Conservation (phyloP, 345 rosid genomes). For the Schrenkiella parvula region DNA sequence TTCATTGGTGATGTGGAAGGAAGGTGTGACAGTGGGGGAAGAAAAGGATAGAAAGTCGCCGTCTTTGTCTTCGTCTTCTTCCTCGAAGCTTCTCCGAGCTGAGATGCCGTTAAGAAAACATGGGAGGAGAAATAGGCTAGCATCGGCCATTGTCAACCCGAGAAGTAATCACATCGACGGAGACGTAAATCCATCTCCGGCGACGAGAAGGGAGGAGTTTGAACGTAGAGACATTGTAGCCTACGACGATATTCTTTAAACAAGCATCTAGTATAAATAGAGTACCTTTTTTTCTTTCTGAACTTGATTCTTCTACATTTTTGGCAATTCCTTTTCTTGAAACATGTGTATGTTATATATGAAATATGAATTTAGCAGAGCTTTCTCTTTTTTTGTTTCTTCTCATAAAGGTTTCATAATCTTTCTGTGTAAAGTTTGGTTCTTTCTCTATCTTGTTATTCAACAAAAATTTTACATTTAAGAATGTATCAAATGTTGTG, state of each 20-base stretch:
- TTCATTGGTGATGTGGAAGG: slow-evolving; percentile 69
- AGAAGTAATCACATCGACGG: slow-evolving; percentile 19
- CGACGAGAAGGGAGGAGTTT: slow-evolving; percentile 29
- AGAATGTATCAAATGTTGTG: not conserved
- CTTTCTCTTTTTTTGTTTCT: not conserved
- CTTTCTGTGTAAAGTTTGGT: not conserved
- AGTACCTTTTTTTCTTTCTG: too few species aligned
- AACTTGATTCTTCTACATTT: not conserved
- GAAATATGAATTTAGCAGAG: not conserved
- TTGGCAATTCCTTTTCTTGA: not conserved
- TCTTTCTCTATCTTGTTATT: not conserved
- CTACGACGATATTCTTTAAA: slow-evolving; percentile 73
- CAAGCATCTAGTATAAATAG: not conserved
- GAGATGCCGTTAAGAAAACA: slow-evolving; percentile 71
- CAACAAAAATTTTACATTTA: not conserved
- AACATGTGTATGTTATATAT: not conserved
- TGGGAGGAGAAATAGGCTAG: slow-evolving; percentile 69
- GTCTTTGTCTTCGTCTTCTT: slow-evolving; percentile 41
- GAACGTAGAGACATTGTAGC: slow-evolving; percentile 66
- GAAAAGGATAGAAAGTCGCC: slow-evolving; percentile 36
- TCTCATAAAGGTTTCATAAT: too few species aligned
- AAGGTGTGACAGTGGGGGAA: slow-evolving; percentile 47
- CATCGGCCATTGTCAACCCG: slow-evolving; percentile 67
- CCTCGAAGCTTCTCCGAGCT: slow-evolving; percentile 66
- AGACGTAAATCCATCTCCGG: slow-evolving; percentile 21